Evolutionary conservation across 768 basidiomycete species (phyloP).

Genomic region (Zangia roseola): DNA sequence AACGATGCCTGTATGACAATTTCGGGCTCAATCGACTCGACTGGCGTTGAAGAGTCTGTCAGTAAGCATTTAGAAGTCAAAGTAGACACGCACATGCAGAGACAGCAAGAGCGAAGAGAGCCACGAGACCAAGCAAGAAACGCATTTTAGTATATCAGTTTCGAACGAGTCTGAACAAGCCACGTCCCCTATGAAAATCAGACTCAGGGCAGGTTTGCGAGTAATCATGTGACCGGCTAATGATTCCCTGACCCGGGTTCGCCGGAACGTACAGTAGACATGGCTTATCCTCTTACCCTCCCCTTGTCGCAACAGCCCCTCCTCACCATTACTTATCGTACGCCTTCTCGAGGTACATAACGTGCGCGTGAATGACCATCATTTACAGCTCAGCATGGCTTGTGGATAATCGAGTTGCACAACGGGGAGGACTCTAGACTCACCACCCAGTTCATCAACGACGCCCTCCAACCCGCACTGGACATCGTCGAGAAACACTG

Average conservation of each 20-base stretch:
- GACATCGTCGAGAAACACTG: conserved; percentile 74
- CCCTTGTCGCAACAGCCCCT: conserved; percentile 52
- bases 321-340: conserved; percentile 69
- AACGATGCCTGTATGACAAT: conserved; percentile 56
- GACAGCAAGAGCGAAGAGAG: conserved; percentile 30
- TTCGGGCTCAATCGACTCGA: conserved; percentile 49
- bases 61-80: not conserved
- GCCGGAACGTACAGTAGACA: not conserved
- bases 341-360: conserved; percentile 10
- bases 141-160: conserved; percentile 30
- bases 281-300: conserved; percentile 42
- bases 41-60: conserved; percentile 17
- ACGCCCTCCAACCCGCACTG: conserved; percentile 66
- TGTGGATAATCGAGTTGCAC: conserved; percentile 82
- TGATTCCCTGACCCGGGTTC: not conserved
- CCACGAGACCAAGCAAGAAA: conserved; percentile 27
- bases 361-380: not conserved
- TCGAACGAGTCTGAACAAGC: conserved; percentile 3
- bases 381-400: conserved; percentile 39
- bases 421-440: conserved; percentile 76
- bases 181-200: conserved; percentile 27
- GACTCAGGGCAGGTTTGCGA: conserved; percentile 27
- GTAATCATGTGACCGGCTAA: conserved; percentile 16
- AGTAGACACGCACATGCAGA: conserved; percentile 26
- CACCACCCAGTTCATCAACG: conserved; percentile 53